Conservation (phyloP, 1,284 basidiomycete genomes). For the Cryptococcus floricola region DNA sequence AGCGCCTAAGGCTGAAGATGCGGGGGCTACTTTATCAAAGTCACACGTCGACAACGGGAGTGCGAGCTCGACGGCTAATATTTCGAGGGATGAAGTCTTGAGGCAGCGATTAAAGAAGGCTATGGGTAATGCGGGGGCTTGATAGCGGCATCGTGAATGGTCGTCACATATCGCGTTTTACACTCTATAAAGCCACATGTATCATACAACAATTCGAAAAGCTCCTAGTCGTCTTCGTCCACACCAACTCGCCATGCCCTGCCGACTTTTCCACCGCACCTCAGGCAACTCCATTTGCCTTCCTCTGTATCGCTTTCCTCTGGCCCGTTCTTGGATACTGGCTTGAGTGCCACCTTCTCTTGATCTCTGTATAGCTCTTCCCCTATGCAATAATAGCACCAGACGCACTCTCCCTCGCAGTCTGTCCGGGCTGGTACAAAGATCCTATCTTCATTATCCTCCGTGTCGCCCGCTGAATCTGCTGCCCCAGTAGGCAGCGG, state of each 20-base stretch:
- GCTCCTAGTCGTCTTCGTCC: too few species aligned
- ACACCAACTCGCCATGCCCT: slow-evolving; percentile 31
- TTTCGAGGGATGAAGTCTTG: slow-evolving; percentile 40
- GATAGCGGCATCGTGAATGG: background rate
- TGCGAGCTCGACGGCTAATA: background rate
- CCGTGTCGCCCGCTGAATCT: background rate
- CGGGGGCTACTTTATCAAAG: background rate
- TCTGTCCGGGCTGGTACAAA: slow-evolving; percentile 45
- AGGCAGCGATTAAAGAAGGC: slow-evolving; percentile 47
- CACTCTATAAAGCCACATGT: too few species aligned
- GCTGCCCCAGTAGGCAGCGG: slow-evolving; percentile 15
- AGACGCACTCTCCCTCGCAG: slow-evolving; percentile 63
- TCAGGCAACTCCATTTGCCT: slow-evolving; percentile 67
- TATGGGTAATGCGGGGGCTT: slow-evolving; percentile 46
- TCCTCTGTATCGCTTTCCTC: slow-evolving; percentile 9
- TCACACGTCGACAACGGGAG: background rate
- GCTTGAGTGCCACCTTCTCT: slow-evolving; percentile 7
- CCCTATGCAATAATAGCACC: slow-evolving; percentile 83
- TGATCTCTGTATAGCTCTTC: slow-evolving; percentile 61
- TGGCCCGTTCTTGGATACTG: background rate
- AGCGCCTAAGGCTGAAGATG: background rate
- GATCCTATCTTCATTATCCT: slow-evolving; percentile 43
- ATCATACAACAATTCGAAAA: too few species aligned
- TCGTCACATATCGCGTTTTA: background rate
- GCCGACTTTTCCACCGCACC: slow-evolving; percentile 56